Conservation (phyloP, 2,329 filamentous ascomycete species). For the Penicillium sp. region DNA sequence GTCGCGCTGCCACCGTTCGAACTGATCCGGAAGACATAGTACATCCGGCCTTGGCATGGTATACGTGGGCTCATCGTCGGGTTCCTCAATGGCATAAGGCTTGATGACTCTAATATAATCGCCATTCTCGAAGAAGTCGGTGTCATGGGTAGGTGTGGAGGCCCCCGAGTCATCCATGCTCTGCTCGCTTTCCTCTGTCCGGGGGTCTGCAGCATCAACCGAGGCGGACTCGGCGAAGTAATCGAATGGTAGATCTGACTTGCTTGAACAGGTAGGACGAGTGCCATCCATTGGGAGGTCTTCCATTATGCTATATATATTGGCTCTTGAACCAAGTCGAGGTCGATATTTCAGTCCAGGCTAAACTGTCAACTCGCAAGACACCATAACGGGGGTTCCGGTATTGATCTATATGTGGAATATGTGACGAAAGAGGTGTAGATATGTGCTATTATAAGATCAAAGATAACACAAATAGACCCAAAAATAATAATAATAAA, state of each 20-base stretch:
- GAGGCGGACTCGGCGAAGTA: neutral
- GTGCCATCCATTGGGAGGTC: constrained; percentile 6
- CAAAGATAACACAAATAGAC: neutral
- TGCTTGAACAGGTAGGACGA: neutral
- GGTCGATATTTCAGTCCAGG: neutral
- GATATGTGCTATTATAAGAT: neutral
- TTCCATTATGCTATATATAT: neutral
- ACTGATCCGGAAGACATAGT: constrained; percentile 22
- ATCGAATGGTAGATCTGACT: neutral
- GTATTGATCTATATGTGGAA: neutral
- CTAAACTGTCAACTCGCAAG: neutral
- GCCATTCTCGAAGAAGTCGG: constrained; percentile 15
- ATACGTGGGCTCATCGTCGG: constrained; percentile 27
- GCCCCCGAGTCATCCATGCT: constrained; percentile 16
- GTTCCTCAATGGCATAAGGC: constrained; percentile 43
- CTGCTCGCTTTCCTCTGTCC: constrained; percentile 12
- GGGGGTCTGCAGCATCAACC: neutral
- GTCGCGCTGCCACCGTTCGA: constrained; percentile 36
- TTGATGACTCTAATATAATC: constrained; percentile 30
- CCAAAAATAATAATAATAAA: neutral
- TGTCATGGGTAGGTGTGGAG: constrained; percentile 10
- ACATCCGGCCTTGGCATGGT: constrained; percentile 6
- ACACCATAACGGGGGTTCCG: neutral
- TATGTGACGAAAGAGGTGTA: neutral
- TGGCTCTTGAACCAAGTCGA: neutral